Evolutionary conservation across 1,284 basidiomycete species (phyloP).

Genomic region (Vanrija sp.): DNA sequence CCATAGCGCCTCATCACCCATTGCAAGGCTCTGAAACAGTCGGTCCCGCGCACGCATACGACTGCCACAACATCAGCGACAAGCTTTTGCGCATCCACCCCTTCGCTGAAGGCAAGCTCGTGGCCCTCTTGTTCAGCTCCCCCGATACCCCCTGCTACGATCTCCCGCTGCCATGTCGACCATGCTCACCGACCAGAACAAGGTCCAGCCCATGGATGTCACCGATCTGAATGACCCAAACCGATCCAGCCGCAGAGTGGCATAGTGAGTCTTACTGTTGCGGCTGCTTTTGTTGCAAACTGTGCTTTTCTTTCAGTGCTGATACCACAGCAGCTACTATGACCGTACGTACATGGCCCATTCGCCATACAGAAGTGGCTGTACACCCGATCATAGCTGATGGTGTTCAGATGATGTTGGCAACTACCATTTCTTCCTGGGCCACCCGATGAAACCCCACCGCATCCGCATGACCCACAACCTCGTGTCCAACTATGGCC

Average conservation of each 20-base stretch:
- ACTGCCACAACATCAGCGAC: no score
- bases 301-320: background rate
- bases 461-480: constrained; percentile 90
- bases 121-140: background rate
- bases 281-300: background rate
- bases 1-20: background rate
- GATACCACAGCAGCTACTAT: constrained; percentile 26
- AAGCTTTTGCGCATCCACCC: background rate
- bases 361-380: background rate
- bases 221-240: constrained; percentile 20
- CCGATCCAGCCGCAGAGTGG: constrained; percentile 17
- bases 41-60: no score
- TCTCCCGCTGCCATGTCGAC: background rate
- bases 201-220: constrained; percentile 15
- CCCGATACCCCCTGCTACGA: background rate
- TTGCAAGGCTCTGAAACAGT: background rate
- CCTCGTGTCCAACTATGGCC: constrained; percentile 81
- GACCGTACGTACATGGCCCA: constrained; percentile 24
- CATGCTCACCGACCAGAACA: constrained; percentile 9
- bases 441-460: constrained; percentile 94
- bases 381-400: background rate
- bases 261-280: constrained; percentile 17
- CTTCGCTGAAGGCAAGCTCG: background rate
- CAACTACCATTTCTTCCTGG: constrained; percentile 70
- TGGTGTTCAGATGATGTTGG: constrained; percentile 37